Conservation (phyloP, 2,329 filamentous ascomycete genomes). For the Ophiosphaerella narmari region DNA sequence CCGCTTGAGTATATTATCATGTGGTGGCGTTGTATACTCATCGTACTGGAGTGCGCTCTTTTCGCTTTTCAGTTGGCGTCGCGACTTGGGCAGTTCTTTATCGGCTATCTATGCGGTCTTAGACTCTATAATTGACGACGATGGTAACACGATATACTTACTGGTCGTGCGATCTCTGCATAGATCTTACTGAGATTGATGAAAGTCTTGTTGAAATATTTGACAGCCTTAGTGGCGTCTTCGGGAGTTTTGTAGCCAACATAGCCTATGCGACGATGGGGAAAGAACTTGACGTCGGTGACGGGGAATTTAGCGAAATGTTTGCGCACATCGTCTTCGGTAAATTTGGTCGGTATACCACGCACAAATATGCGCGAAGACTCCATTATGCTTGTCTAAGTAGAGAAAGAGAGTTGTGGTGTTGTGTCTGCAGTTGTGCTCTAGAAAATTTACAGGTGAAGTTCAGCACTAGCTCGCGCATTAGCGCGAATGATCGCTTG, state of each 20-base stretch:
- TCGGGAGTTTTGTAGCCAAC: conserved; percentile 86
- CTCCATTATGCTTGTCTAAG: conserved; percentile 57
- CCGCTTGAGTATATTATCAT: conserved; percentile 62
- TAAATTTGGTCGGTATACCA: conserved; percentile 81
- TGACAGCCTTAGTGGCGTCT: conserved; percentile 80
- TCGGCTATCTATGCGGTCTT: conserved; percentile 39
- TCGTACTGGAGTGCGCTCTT: conserved; percentile 22
- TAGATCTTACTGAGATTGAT: conserved; percentile 94
- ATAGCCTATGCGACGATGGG: conserved; percentile 90
- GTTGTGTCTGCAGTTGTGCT: not conserved
- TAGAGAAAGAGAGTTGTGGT: conserved; percentile 5
- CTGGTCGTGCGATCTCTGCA: conserved; percentile 85
- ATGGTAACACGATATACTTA: conserved; percentile 49
- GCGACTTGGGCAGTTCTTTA: conserved; percentile 41
- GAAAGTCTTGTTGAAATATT: conserved; percentile 94
- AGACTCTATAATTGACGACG: conserved; percentile 21
- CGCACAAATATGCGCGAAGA: conserved; percentile 76
- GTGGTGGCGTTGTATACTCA: conserved; percentile 32
- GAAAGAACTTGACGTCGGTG: conserved; percentile 91
- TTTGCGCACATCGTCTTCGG: conserved; percentile 81
- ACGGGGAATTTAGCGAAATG: conserved; percentile 83
- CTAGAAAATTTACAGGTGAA: conserved; percentile 12
- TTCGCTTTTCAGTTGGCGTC: conserved; percentile 37
- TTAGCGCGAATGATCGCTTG: conserved; percentile 4
- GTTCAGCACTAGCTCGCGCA: conserved; percentile 7